Conservation (phyloP, 1,284 basidiomycete genomes). For the Golubevia pallescens region DNA sequence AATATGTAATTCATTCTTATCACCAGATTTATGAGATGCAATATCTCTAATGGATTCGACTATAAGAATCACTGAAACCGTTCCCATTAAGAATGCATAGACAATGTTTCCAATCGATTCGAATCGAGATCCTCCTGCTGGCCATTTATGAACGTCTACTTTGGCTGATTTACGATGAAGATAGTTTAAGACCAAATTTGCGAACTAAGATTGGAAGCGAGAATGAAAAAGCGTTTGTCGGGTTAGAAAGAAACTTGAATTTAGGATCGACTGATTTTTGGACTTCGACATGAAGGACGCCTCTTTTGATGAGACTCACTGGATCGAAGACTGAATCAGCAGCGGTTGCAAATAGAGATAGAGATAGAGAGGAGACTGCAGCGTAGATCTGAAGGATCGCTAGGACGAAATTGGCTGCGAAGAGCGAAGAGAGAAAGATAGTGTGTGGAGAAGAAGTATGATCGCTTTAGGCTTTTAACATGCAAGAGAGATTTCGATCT, state of each 20-base stretch:
- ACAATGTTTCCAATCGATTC: conserved; percentile 73
- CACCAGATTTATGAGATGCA: conserved; percentile 70
- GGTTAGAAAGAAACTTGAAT: not conserved
- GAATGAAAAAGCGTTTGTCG: not conserved
- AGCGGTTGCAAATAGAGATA: conserved; percentile 86
- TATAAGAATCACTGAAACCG: conserved; percentile 82
- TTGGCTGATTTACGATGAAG: conserved; percentile 77
- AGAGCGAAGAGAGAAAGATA: too few species aligned
- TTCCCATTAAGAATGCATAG: conserved; percentile 73
- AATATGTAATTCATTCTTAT: conserved; percentile 77
- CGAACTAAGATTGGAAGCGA: conserved; percentile 66
- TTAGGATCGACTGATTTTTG: not conserved
- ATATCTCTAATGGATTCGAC: conserved; percentile 81
- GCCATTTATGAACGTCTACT: conserved; percentile 84
- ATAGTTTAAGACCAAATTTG: conserved; percentile 83
- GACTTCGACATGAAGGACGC: too few species aligned
- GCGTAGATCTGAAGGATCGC: conserved; percentile 71
- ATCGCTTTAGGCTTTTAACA: too few species aligned
- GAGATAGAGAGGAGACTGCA: conserved; percentile 80
- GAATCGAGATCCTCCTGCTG: conserved; percentile 84
- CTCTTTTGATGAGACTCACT: conserved; percentile 40
- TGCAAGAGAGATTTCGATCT: too few species aligned
- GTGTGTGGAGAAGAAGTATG: too few species aligned
- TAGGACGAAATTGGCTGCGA: conserved; percentile 71
- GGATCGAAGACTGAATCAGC: conserved; percentile 91